Base-by-base conservation (phyloP, 2,329 filamentous ascomycete species). In the Purpureocillium lavendulum region DNA sequence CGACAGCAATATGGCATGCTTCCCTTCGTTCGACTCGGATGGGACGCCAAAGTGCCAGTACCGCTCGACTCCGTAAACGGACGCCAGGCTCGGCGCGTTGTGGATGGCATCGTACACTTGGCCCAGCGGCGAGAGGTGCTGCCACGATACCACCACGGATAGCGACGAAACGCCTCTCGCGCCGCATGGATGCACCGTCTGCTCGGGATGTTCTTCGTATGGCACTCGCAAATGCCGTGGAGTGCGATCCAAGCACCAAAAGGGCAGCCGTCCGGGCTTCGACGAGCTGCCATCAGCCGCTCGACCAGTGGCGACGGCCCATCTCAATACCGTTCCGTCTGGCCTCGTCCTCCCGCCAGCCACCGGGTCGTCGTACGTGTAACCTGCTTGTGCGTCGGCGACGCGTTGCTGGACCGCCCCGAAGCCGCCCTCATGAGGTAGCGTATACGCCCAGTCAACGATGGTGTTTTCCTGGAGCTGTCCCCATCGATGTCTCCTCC, bases 201-300 rank as follows among this genome's bases (percentile, higher is more conserved):
- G 46, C 12, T 44, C 41, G 16, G 6, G 45, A 16, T 48, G 47
- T 14, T 41, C 40, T 14, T 53, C 48, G 1, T 59, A 60, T 0
- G 79, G 76, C 3, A 82, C 79, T 0, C 80, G 59, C 2, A 75
- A 52, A n/a, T 59, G 47, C 7, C 80, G 57, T 3, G 68, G 59
- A 2, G 80, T 83, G 11, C 74, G 58, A 53, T 85, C 81, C 35
- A 83, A 67, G 49, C 77, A 81, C 67, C 73, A 84, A 48, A 84
- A 84, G 0, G 80, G 81, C 10, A 79, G 51, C 12, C 60, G 59
- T 0, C 79, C 77, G 1, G 71, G 60, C 8, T 61, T 57, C 1
- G 63, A 46, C 1, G 47, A 45, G 3, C 41, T 33, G 4, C 49
- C 49, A 13, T 46, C 43, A 1, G 42, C 43, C 28, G 44, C 53